These are phyloP conservation scores for Begonia fuchsioides DNA, from an alignment of 306 rosid species.

Conservation along the genomic window DNA sequence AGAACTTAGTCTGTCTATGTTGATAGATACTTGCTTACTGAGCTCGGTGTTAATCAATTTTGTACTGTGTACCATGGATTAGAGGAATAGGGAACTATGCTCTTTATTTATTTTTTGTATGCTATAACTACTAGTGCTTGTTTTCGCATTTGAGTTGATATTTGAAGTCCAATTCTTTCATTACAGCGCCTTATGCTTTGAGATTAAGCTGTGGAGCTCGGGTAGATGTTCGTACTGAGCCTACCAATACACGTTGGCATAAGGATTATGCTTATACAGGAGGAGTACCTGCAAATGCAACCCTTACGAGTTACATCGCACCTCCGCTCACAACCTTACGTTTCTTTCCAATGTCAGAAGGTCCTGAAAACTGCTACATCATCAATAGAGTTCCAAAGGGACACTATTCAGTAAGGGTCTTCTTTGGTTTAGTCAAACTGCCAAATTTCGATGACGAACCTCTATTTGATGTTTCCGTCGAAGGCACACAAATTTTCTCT, in stretches of 20 bases:
- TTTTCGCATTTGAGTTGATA: conserved; percentile 3
- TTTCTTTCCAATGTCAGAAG: conserved; percentile 64
- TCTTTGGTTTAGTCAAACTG: conserved; percentile 50
- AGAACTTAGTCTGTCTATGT: not conserved
- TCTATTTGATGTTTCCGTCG: conserved; percentile 69
- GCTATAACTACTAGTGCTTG: not conserved
- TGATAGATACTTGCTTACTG: too few species aligned
- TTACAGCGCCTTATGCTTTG: conserved; percentile 68
- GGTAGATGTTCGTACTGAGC: conserved; percentile 44
- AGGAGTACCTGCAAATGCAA: conserved; percentile 73
- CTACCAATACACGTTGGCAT: conserved; percentile 65
- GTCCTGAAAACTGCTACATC: conserved; percentile 84
- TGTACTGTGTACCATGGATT: not conserved
- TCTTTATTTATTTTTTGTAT: not conserved
- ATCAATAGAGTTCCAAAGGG: conserved; percentile 63
- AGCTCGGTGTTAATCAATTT: too few species aligned
- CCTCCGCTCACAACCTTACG: conserved; percentile 78
- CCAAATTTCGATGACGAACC: conserved; percentile 51
- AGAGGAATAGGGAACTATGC: not conserved
- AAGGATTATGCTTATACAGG: conserved; percentile 92
- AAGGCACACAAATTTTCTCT: conserved; percentile 70
- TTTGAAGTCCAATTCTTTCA: conserved; percentile 3
- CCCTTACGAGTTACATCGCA: conserved; percentile 37
- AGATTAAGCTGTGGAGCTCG: conserved; percentile 93
- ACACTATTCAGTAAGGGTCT: conserved; percentile 68